Conservation (phyloP, 768 basidiomycete species). For the Podaxis mareebaensis region DNA sequence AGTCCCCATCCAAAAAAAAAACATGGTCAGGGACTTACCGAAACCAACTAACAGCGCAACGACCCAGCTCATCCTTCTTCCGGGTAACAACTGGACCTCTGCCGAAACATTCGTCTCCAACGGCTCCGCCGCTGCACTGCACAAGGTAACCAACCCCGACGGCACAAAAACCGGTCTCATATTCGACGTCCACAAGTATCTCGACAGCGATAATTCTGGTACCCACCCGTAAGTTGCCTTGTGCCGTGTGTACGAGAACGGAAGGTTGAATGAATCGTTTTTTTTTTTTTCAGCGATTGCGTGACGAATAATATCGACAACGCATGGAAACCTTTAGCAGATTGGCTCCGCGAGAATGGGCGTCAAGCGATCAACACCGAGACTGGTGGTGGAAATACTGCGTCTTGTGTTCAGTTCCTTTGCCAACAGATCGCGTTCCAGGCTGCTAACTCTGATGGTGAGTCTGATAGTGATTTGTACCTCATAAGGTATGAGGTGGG, state of each 20-base stretch:
- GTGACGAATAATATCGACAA: constrained; percentile 53
- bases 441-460: constrained; percentile 49
- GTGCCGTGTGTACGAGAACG: not conserved
- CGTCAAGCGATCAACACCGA: constrained; percentile 62
- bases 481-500: too few species aligned
- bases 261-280: not conserved
- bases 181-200: constrained; percentile 66
- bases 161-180: constrained; percentile 46
- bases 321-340: constrained; percentile 45
- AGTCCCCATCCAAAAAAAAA: not conserved
- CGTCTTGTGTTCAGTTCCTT: constrained; percentile 44
- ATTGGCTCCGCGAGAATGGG: constrained; percentile 48
- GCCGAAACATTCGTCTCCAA: constrained; percentile 51
- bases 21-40: not conserved
- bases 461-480: constrained; percentile 8
- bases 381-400: constrained; percentile 57
- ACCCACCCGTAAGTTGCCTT: constrained; percentile 24
- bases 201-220: constrained; percentile 51
- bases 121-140: constrained; percentile 50
- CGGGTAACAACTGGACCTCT: constrained; percentile 60
- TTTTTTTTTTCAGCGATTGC: constrained; percentile 36
- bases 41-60: constrained; percentile 39
- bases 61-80: constrained; percentile 55
- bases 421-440: constrained; percentile 48
- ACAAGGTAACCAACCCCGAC: constrained; percentile 45